phyloP scores from a whole-genome alignment of 208 protist genomes.

The Trypanosoma theileri region DNA sequence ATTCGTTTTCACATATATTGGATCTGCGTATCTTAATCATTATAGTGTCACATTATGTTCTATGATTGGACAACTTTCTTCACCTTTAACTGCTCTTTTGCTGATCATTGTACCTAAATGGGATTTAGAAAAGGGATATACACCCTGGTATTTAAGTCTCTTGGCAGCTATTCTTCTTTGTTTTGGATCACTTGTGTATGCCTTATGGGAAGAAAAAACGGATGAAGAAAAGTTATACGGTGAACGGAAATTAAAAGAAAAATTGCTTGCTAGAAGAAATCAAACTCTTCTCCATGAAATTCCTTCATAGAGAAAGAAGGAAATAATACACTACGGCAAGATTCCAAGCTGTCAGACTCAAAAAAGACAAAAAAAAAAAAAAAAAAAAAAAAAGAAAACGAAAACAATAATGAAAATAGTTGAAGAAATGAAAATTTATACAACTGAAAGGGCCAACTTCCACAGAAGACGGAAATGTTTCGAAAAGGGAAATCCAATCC shows the following conservation, averaged over 20 bases:
- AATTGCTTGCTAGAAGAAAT: slow-evolving; percentile 5
- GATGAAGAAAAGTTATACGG: slow-evolving; percentile 63
- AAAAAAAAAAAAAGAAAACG: too few species aligned
- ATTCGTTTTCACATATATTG: slow-evolving; percentile 78
- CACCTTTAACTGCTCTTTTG: slow-evolving; percentile 70
- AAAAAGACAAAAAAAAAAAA: too few species aligned
- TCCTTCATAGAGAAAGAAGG: too few species aligned
- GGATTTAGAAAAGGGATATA: slow-evolving; percentile 57
- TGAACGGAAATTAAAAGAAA: slow-evolving; percentile 65
- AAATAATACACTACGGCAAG: too few species aligned
- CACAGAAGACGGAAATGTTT: too few species aligned
- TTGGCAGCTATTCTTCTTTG: slow-evolving; percentile 63
- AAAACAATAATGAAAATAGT: too few species aligned
- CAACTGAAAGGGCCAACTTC: too few species aligned
- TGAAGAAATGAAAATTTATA: too few species aligned
- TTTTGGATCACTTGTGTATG: slow-evolving; percentile 64
- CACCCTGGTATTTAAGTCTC: slow-evolving; percentile 70
- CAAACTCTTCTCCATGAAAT: too few species aligned
- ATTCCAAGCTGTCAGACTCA: too few species aligned
- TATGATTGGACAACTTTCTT: slow-evolving; percentile 78
- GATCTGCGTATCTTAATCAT: slow-evolving; percentile 83
- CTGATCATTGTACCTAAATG: slow-evolving; percentile 70
- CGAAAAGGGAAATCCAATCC: too few species aligned
- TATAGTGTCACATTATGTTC: slow-evolving; percentile 82
- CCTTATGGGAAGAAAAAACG: slow-evolving; percentile 77